Evolutionary conservation across 2,329 filamentous ascomycete species (phyloP), one percentile per base, ranked within the genome.

Genomic region (Chaetomium strumarium): DNA sequence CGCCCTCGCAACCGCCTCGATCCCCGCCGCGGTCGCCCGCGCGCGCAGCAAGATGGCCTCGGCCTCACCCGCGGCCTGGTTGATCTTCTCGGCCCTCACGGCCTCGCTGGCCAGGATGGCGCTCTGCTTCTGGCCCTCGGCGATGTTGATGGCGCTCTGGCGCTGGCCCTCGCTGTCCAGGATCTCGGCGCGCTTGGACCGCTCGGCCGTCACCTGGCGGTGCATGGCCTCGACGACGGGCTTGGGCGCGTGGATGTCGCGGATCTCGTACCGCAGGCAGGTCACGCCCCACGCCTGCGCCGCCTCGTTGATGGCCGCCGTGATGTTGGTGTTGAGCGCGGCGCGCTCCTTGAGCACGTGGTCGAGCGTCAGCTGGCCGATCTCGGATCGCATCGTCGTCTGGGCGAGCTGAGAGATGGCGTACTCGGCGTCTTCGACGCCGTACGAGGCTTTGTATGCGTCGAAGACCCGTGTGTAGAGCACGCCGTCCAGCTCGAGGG

Each of bases 341-440:
- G 91, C 90, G 59, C 93, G 90, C 77, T 99, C 93, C 70, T 97
- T 97, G 53, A 99, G 81, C 41, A 99, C 93, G 72, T 99, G 92
- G 71, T 99, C 93, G 63, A 99, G 86, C 1, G 90, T 88, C 55
- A 99, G 79, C 71, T 97, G 93, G 59, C 93, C 93, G 64, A 99
- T 99, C 72, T 99, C 93, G 65, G 88, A 95, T 64, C 93, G 90
- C 93, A 99, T 99, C 0, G 93, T 97, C 11, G 93, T 99, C 74
- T 99, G 93, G 14, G 93, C 93, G 43, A 99, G 85, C 68, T 99
- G 93, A 9, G 89, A 93, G 68, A 99, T 97, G 70, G 93, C 93
- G 70, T 99, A 99, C 70, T 99, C 93, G 57, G 93, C 92, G 67
- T 99, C 93, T 73, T 99, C 93, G 31, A 99, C 93, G 36, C 93